Conservation (phyloP, 2,329 filamentous ascomycete genomes). For the Fusarium buharicum region DNA sequence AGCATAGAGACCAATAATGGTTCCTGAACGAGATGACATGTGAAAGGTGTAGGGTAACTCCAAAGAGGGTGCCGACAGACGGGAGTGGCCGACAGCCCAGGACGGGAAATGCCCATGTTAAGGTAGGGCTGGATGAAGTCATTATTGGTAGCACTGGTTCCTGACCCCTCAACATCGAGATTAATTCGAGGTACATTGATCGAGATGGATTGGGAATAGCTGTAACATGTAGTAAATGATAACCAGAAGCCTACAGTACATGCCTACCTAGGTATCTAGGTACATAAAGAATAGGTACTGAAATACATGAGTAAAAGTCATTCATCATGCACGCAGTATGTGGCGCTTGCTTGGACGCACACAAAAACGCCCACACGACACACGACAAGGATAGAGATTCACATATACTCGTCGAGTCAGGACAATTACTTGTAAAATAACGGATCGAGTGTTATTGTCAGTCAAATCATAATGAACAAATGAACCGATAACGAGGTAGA, state of each 20-base stretch:
- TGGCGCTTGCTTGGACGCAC: conserved; percentile 21
- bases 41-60: conserved; percentile 32
- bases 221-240: no score
- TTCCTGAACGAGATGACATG: not conserved
- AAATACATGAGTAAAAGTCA: no score
- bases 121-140: conserved; percentile 44
- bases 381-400: conserved; percentile 7
- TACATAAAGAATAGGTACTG: not conserved
- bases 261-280: not conserved
- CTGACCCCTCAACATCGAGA: conserved; percentile 22
- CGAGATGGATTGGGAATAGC: not conserved
- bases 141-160: conserved; percentile 25
- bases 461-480: no score
- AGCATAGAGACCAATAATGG: not conserved
- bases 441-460: no score
- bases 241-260: no score
- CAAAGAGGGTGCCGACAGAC: conserved; percentile 5
- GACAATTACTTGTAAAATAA: not conserved
- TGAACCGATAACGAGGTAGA: not conserved
- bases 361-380: conserved; percentile 40
- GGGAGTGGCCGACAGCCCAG: conserved; percentile 26
- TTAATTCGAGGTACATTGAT: not conserved
- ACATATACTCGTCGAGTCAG: not conserved
- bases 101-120: conserved; percentile 35
- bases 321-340: not conserved